Evolutionary conservation across 2,329 filamentous ascomycete species (phyloP).

Genomic region (Hirsutella minnesotensis): DNA sequence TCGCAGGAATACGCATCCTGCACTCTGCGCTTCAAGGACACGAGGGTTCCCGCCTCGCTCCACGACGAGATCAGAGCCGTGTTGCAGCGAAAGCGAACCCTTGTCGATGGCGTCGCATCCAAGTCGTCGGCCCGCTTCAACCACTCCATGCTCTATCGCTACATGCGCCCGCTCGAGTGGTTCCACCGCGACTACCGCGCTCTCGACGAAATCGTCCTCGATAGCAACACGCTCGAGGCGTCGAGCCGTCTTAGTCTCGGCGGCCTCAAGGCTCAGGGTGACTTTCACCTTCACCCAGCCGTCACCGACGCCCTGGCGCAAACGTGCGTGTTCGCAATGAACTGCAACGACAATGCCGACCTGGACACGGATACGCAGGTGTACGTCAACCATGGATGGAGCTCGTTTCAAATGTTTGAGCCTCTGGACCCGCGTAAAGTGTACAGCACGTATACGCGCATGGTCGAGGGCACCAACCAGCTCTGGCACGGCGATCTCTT

Average conservation of each 20-base stretch:
- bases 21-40: constrained; percentile 3
- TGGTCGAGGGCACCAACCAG: constrained; percentile 33
- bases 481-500: constrained; percentile 33
- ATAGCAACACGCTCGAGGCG: constrained; percentile 3
- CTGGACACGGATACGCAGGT: constrained; percentile 39
- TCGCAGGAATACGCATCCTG: constrained; percentile 4
- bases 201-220: constrained; percentile 5
- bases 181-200: constrained; percentile 5
- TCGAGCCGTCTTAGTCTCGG: constrained; percentile 2
- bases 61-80: neutral
- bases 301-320: constrained; percentile 6
- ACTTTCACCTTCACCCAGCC: constrained; percentile 4
- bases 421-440: constrained; percentile 31
- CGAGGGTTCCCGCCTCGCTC: neutral
- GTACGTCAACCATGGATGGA: constrained; percentile 47
- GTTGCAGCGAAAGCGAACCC: constrained; percentile 1
- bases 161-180: constrained; percentile 2
- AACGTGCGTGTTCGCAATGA: constrained; percentile 38
- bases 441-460: constrained; percentile 43
- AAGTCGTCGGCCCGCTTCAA: constrained; percentile 2
- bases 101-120: neutral
- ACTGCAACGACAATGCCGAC: constrained; percentile 42
- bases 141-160: constrained; percentile 3
- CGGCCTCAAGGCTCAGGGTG: constrained; percentile 2
- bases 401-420: constrained; percentile 36